These are phyloP conservation scores for Smallanthus sonchifolius DNA, from an alignment of 129 eudicot genomes.

Conservation along the genomic window DNA sequence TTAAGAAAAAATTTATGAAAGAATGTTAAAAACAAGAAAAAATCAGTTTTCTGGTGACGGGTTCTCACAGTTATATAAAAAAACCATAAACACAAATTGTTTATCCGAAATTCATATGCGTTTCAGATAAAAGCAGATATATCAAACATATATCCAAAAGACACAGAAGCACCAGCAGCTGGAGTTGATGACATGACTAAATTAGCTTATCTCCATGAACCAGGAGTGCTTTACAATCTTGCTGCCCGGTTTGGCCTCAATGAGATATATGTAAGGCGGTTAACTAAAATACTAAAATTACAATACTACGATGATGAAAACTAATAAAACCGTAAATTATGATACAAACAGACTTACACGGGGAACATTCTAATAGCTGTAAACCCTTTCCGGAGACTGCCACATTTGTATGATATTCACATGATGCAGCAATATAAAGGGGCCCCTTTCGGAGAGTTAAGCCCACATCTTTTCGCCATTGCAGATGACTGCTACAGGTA, in stretches of 20 bases:
- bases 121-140: slow-evolving; percentile 74
- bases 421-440: slow-evolving; percentile 97
- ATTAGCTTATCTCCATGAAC: slow-evolving; percentile 93
- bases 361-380: slow-evolving; percentile 92
- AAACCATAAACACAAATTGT: too few species aligned
- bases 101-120: background rate
- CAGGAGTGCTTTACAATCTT: slow-evolving; percentile 84
- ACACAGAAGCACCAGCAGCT: slow-evolving; percentile 86
- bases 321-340: slow-evolving; percentile 11
- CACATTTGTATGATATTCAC: slow-evolving; percentile 81
- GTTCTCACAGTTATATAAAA: background rate
- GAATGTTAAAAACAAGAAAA: background rate
- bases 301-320: background rate
- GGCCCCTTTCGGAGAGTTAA: slow-evolving; percentile 84
- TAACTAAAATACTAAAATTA: background rate
- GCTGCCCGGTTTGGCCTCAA: slow-evolving; percentile 73
- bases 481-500: slow-evolving; percentile 92
- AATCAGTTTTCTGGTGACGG: background rate
- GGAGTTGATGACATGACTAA: slow-evolving; percentile 98
- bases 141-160: slow-evolving; percentile 79
- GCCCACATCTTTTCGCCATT: slow-evolving; percentile 92
- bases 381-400: slow-evolving; percentile 78
- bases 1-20: background rate
- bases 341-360: slow-evolving; percentile 69
- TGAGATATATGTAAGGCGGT: slow-evolving; percentile 67